Percentiles rank a stretch among this genome's conserved stretches.
These are phyloP conservation scores for Fennellomyces sp. DNA, from an alignment of 371 early-diverging fungal genomes.

Conservation along the genomic window DNA sequence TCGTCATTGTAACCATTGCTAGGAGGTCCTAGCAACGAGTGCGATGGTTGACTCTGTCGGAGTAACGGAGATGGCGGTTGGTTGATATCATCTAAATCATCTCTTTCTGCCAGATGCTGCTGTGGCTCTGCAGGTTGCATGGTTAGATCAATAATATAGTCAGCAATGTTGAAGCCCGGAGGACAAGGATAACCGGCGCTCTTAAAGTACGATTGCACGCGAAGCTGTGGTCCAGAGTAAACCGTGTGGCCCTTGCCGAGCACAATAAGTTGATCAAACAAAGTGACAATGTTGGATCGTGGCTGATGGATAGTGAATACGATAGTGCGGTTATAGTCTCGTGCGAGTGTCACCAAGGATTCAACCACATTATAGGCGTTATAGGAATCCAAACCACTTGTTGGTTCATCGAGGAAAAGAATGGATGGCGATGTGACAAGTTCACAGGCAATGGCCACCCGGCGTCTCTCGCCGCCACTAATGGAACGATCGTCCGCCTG, in stretches of 20 bases:
- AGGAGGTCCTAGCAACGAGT: neutral
- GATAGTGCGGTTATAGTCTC: conserved; percentile 83
- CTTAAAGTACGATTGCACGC: conserved; percentile 61
- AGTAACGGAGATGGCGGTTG: neutral
- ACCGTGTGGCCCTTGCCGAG: conserved; percentile 84
- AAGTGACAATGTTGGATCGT: conserved; percentile 85
- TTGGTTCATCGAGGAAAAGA: conserved; percentile 95
- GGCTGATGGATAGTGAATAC: conserved; percentile 97
- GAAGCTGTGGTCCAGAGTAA: conserved; percentile 74
- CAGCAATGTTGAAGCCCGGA: conserved; percentile 91
- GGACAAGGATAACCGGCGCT: conserved; percentile 84
- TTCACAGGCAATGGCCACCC: conserved; percentile 88
- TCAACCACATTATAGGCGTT: conserved; percentile 93
- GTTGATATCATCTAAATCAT: neutral
- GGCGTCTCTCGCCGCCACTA: conserved; percentile 86
- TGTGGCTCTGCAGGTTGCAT: conserved; percentile 52
- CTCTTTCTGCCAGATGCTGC: neutral
- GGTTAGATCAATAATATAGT: conserved; percentile 83
- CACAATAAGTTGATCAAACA: conserved; percentile 89
- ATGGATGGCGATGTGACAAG: conserved; percentile 87
- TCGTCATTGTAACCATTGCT: conserved; percentile 21
- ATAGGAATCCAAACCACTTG: conserved; percentile 90
- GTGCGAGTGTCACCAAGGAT: conserved; percentile 81
- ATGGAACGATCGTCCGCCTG: conserved; percentile 76
- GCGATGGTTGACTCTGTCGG: neutral